phyloP scores from a whole-genome alignment of 768 basidiomycete genomes.

The Pisolithus albus region DNA sequence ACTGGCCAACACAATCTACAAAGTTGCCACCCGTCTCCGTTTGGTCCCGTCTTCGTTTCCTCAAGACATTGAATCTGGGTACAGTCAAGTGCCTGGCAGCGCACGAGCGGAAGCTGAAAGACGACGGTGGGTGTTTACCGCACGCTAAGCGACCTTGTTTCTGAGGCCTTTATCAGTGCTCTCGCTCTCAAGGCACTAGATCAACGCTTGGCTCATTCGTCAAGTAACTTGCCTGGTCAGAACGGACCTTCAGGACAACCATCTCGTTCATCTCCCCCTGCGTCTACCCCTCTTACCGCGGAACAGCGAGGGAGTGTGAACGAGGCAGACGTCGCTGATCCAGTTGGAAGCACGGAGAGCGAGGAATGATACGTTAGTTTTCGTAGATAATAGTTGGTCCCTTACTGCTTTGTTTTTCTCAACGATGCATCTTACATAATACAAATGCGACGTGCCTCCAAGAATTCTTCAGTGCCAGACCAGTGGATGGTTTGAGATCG shows the following conservation, averaged over 20 bases:
- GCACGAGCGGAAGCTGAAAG: slow-evolving; percentile 95
- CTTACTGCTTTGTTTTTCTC: neutral
- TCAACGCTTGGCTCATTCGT: slow-evolving; percentile 72
- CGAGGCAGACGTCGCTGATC: slow-evolving; percentile 17
- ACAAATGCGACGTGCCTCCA: slow-evolving; percentile 26
- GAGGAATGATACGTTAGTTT: slow-evolving; percentile 17
- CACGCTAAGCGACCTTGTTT: neutral
- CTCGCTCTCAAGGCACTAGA: slow-evolving; percentile 96
- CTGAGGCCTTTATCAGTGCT: slow-evolving; percentile 48
- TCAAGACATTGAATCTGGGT: slow-evolving; percentile 67
- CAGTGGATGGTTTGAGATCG: slow-evolving; percentile 7
- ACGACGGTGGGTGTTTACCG: slow-evolving; percentile 54
- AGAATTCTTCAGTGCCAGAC: slow-evolving; percentile 12
- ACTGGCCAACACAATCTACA: slow-evolving; percentile 63
- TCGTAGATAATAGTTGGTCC: slow-evolving; percentile 1
- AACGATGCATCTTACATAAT: neutral
- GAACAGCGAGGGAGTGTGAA: slow-evolving; percentile 19
- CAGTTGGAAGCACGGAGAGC: slow-evolving; percentile 7
- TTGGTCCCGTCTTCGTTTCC: slow-evolving; percentile 59
- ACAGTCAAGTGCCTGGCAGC: slow-evolving; percentile 74
- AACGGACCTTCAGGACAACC: slow-evolving; percentile 25
- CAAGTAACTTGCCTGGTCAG: slow-evolving; percentile 24
- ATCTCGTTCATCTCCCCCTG: slow-evolving; percentile 20
- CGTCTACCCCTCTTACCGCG: slow-evolving; percentile 29
- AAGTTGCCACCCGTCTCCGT: slow-evolving; percentile 58